Conservation (phyloP, 1,139 yeast genomes). For the Barnettozyma hawaiiensis region DNA sequence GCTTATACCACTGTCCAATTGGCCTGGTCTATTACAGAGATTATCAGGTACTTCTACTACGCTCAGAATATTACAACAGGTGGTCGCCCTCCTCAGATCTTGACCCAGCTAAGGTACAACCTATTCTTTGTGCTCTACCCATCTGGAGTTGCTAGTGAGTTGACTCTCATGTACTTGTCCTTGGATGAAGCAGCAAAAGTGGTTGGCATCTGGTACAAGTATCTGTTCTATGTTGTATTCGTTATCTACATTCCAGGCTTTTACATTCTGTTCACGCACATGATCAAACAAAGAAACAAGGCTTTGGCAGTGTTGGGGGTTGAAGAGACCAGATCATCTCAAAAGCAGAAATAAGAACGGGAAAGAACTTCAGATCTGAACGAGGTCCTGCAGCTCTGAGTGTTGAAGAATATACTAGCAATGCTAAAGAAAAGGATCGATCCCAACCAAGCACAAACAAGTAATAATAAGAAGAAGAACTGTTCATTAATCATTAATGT, state of each 20-base stretch:
- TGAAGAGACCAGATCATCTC: not conserved
- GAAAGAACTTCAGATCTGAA: too few relatives aligned
- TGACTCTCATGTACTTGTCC: conserved; percentile 62
- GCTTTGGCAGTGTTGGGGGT: conserved; percentile 37
- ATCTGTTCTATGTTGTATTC: conserved; percentile 51
- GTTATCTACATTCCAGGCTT: conserved; percentile 79
- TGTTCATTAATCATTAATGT: conserved; percentile 10
- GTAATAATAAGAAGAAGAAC: not conserved
- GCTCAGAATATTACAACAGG: conserved; percentile 57
- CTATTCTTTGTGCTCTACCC: conserved; percentile 83
- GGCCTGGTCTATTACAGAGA: conserved; percentile 91
- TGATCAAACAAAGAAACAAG: conserved; percentile 81
- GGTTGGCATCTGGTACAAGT: conserved; percentile 49
- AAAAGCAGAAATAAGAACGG: not conserved
- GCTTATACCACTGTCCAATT: conserved; percentile 59
- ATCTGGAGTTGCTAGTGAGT: conserved; percentile 83
- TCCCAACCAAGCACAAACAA: too few relatives aligned
- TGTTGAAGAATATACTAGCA: too few relatives aligned
- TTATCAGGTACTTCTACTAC: conserved; percentile 81
- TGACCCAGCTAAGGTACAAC: conserved; percentile 76
- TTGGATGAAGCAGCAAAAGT: conserved; percentile 52
- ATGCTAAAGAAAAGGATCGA: too few relatives aligned
- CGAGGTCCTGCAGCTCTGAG: too few relatives aligned
- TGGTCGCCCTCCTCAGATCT: conserved; percentile 53
- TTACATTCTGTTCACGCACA: conserved; percentile 77